phyloP scores from a whole-genome alignment of 2,329 filamentous ascomycete species.

The Huntiella abstrusa region DNA sequence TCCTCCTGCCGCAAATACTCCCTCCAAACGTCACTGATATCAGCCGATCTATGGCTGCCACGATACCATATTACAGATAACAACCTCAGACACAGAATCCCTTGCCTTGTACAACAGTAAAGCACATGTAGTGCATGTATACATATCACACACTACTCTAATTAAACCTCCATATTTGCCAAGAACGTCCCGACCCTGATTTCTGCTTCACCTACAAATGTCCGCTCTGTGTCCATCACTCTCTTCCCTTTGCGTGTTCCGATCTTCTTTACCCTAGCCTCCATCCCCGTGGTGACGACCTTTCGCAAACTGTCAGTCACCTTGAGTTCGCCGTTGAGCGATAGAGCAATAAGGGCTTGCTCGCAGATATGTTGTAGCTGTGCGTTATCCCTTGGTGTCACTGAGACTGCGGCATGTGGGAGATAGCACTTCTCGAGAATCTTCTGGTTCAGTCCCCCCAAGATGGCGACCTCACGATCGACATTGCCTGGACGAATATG shows the following conservation, averaged over 20 bases:
- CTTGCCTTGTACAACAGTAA: neutral
- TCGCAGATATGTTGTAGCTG: slow-evolving; percentile 54
- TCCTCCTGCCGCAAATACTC: slow-evolving; percentile 24
- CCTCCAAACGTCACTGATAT: neutral
- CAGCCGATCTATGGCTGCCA: neutral
- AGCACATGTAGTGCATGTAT: neutral
- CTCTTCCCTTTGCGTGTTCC: slow-evolving; percentile 22
- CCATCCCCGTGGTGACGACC: slow-evolving; percentile 3
- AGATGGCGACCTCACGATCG: slow-evolving; percentile 19
- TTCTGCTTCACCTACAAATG: slow-evolving; percentile 26
- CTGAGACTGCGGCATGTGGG: slow-evolving; percentile 42
- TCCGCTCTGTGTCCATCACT: slow-evolving; percentile 20
- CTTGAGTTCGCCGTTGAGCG: neutral
- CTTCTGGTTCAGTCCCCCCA: slow-evolving; percentile 22
- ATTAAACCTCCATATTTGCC: slow-evolving; percentile 3
- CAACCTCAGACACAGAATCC: neutral
- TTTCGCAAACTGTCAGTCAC: neutral
- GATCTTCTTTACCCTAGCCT: slow-evolving; percentile 22
- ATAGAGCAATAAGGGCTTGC: slow-evolving; percentile 11
- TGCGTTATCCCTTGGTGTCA: slow-evolving; percentile 46
- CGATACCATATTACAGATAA: neutral
- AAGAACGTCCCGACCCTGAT: slow-evolving; percentile 19
- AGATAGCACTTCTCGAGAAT: slow-evolving; percentile 43
- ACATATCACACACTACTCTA: neutral
- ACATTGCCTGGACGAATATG: slow-evolving; percentile 24